These are phyloP conservation scores for Tricholoma flavovirens DNA, from an alignment of 768 basidiomycete species.

Conservation along the genomic window DNA sequence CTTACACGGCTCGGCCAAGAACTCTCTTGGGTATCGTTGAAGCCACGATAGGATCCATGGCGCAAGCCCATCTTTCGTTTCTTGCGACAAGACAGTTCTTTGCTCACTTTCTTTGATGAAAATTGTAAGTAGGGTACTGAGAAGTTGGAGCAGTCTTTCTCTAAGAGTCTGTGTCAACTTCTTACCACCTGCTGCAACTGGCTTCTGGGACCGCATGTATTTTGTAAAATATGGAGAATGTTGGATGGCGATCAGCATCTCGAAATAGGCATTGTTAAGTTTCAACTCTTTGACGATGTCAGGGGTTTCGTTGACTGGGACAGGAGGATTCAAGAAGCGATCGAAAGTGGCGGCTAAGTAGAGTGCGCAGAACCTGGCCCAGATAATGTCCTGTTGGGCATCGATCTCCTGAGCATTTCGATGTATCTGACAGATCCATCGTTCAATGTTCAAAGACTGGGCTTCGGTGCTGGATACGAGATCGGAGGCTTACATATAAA, in stretches of 20 bases:
- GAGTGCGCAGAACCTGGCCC: constrained; percentile 20
- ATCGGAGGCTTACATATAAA: constrained; percentile 4
- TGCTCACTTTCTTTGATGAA: constrained; percentile 9
- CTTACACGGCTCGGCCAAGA: constrained; percentile 1
- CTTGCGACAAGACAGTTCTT: not conserved
- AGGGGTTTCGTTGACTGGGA: constrained; percentile 5
- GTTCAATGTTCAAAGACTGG: not conserved
- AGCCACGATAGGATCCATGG: constrained; percentile 7
- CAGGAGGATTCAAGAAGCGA: constrained; percentile 16
- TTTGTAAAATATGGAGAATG: constrained; percentile 23
- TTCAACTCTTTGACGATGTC: constrained; percentile 12
- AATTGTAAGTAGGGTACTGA: constrained; percentile 7
- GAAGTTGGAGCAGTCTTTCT: constrained; percentile 14
- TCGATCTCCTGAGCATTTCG: constrained; percentile 4
- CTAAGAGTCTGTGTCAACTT: constrained; percentile 15
- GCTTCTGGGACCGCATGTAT: constrained; percentile 17
- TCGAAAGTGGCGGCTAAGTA: constrained; percentile 20
- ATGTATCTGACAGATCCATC: not conserved
- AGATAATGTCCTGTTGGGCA: constrained; percentile 19
- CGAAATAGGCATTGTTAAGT: constrained; percentile 20
- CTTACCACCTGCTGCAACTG: constrained; percentile 17
- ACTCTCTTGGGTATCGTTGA: constrained; percentile 2
- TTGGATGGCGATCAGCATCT: constrained; percentile 18
- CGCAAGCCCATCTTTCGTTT: not conserved
- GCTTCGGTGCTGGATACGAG: no score